Base-by-base conservation (phyloP, 2,329 filamentous ascomycete genomes). In the Rhynchosporium graminicola region DNA sequence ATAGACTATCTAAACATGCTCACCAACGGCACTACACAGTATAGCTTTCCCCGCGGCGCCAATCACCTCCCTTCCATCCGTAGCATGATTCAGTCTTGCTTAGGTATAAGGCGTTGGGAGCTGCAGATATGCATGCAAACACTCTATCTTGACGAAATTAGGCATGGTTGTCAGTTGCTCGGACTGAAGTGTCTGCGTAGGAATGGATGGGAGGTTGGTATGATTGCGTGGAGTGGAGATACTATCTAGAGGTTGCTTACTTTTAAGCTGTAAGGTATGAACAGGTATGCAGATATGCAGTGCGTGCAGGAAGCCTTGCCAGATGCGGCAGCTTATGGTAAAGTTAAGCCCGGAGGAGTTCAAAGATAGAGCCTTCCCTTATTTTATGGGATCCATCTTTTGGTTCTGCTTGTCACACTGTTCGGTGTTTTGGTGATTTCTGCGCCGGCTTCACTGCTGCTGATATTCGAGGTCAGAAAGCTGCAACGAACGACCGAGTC, bases 321-420 rank as follows among this genome's bases (percentile, higher is more conserved):
- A 56, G 52, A 26, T 55, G 36, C 36, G 36, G 29, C 38, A 56
- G 33, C 38, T 47, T 20, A 20, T 20, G 20, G 20, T 20, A 20
- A 20, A 20, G 20, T 20, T 20, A 20, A 20, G 43, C 51, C 33
- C n/a, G n/a, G 5, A 20, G 50, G 13, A 50, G 47, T 29, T 50
- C 47, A 50, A 31, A 50, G 47, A 28, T 33, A 6, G 15, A 57
- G 57, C 51, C 43, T 57, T 54, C 38, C 29, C 40, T 3, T 12
- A 7, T 28, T 61, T 33, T 54, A 20, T 45, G 52, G 33, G 54
- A 13, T 54, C 52, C 38, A 47, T 38, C 60, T 59, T 50, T 33
- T 20, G 10, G 33, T 42, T 45, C 55, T 47, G 12, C n/a, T 33
- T 15, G 4, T 28, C 46, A 10, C 20, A 20, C 31, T 38, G 4